Base-by-base conservation (phyloP, 2,329 filamentous ascomycete species). In the Alternaria sp. region DNA sequence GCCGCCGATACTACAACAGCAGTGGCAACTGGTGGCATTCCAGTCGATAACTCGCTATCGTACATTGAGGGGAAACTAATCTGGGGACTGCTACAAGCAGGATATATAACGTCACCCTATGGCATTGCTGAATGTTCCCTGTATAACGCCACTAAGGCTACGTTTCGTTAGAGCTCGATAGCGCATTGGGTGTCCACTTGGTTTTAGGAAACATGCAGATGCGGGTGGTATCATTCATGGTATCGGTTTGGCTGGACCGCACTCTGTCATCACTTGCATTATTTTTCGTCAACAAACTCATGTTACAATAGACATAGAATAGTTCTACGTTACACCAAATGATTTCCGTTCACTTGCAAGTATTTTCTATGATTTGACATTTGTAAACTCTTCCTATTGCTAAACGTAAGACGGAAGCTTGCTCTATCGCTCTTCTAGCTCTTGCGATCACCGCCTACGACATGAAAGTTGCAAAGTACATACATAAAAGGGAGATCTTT, bases 1-100 rank as follows among this genome's bases (percentile, higher is more conserved):
- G 77, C 81, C 42, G 81, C 83, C 62, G 85, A 86, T 62, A 74
- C 75, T 16, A 76, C 80, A 32, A 78, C 73, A 55, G 77, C 77
- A 8, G 73, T 67, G 42, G 77, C 75, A 30, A 71, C 75, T 18
- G 78, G 78, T 18, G 68, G 78, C 18, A 74, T 79, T 58, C 73
- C 73, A 4, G 66, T 71, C 7, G 69, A 78, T n/a, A 65, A 78
- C 18, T 71, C 77, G 11, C 66, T 72, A 18, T 71, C 71, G 3
- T 65, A 70, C 2, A 64, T 73, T 14, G 78, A 79, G 60, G 69
- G 71, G 22, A 78, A 79, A 59, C 59, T 68, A 22, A 65, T 72
- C 7, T 18, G 39, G 20, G 18, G 5, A 22, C 22, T 41, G 39
- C 11, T 14, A 22, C 11, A 36, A 5, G 12, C 24, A 36, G 12